Evolutionary conservation across 148 eudicot species (phyloP), one percentile per base, ranked within the genome.

Genomic region (Chenopodium suecicum): DNA sequence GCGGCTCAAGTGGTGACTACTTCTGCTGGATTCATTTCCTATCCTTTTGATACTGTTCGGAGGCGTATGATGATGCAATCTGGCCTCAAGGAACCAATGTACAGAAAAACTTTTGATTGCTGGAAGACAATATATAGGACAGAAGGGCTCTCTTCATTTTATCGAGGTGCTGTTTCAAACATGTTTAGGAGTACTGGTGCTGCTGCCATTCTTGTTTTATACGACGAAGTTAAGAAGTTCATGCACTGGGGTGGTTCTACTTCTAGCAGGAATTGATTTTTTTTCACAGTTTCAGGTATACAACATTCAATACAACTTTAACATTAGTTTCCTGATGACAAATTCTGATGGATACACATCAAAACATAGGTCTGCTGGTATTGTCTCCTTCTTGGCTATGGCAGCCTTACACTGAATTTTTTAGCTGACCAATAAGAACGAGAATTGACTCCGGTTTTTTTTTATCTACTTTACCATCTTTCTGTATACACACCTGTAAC

Each of bases 51-150:
- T 84, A 96, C 99, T 0, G 99, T 94, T 13, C 80, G 99, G 74
- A 89, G 99, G 85, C 88, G 98, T 70, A 96, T 96, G 97, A 96
- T 96, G 99, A 96, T 96, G 99, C 99, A 96, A 60, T 94, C 99
- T 2, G 99, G 99, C 23, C 37, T 89, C 9, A 92, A 88, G 37
- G 74, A 75, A 67, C 93, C 88, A 22, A 91, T 94, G 97, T 96
- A 92, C 84, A 73, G 74, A 37, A 89, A 82, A 73, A 96, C 99
- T 65, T 32, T 91, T 11, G 92, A 94, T n/a, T 96, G 99, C 80
- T 96, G 99, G 99, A 88, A 82, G 87, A 96, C 89, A 73, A 94
- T 96, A 13, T 92, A 92, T 22, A 85, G 77, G 79, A 82, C 79
- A 0, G 99, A 94, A 78, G 98, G 99, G 13, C 71, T 94, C 19